phyloP scores from a whole-genome alignment of 225 moss, liverwort and hornwort species.

The Neckera pumila region DNA sequence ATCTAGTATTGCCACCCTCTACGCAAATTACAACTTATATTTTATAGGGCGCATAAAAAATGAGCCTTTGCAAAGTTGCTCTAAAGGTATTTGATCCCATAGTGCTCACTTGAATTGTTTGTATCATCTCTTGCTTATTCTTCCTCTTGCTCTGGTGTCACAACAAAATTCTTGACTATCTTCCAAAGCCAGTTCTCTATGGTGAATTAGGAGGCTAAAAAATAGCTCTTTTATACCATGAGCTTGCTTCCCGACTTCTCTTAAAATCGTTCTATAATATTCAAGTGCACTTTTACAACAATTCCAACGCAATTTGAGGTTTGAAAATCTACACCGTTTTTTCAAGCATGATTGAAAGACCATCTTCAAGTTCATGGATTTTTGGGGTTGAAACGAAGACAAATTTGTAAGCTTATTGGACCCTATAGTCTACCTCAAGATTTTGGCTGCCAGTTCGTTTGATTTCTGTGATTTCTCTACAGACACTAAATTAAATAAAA shows the following conservation, averaged over 20 bases:
- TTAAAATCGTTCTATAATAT: neutral
- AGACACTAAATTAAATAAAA: neutral
- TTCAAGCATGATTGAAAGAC: rapidly evolving
- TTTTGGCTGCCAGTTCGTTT: neutral
- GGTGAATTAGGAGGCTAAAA: neutral
- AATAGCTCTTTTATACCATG: neutral
- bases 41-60: too few species aligned
- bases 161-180: neutral
- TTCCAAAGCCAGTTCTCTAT: neutral
- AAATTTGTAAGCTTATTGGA: neutral
- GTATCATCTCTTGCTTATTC: too few species aligned
- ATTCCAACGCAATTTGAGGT: rapidly evolving
- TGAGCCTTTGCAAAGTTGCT: neutral
- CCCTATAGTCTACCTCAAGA: neutral
- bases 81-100: neutral
- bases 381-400: neutral
- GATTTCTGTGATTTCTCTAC: neutral
- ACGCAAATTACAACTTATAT: neutral
- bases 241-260: neutral
- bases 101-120: neutral
- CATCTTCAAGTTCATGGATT: neutral
- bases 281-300: neutral
- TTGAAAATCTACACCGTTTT: neutral
- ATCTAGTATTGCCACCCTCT: rapidly evolving
- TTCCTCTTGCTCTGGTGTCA: too few species aligned